phyloP scores from a whole-genome alignment of 768 basidiomycete genomes.

The Boletus patriciae region DNA sequence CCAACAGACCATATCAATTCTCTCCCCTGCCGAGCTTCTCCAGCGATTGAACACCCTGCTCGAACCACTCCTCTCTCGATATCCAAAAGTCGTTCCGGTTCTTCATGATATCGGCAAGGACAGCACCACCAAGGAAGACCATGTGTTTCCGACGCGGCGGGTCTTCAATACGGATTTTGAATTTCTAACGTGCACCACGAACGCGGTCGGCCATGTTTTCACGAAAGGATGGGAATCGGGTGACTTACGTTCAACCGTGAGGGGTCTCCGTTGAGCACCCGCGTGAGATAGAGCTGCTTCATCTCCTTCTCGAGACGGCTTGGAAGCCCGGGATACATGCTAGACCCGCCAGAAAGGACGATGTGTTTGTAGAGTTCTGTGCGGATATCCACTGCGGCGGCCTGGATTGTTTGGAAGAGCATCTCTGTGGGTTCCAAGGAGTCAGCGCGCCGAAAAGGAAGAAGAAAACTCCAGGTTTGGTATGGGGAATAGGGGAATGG shows the following conservation, averaged over 20 bases:
- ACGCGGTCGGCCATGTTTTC: background rate
- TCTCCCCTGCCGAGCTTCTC: slow-evolving; percentile 84
- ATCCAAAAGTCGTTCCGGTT: slow-evolving; percentile 94
- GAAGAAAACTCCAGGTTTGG: background rate
- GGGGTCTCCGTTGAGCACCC: slow-evolving; percentile 83
- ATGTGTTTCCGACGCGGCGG: slow-evolving; percentile 98
- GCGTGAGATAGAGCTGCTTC: slow-evolving; percentile 96
- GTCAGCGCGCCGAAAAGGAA: background rate
- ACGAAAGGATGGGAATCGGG: background rate
- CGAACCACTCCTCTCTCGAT: slow-evolving; percentile 90
- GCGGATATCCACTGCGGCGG: slow-evolving; percentile 86
- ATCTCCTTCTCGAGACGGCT: slow-evolving; percentile 98
- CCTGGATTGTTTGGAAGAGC: slow-evolving; percentile 94
- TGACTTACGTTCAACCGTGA: slow-evolving; percentile 78
- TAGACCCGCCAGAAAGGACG: slow-evolving; percentile 95
- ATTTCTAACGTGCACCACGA: slow-evolving; percentile 65
- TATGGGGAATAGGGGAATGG: background rate
- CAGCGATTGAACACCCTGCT: slow-evolving; percentile 77
- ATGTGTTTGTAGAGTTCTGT: slow-evolving; percentile 96
- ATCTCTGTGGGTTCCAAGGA: slow-evolving; percentile 56
- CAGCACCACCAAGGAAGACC: slow-evolving; percentile 99
- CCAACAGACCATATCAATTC: slow-evolving; percentile 24
- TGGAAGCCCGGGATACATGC: slow-evolving; percentile 98
- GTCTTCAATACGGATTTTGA: slow-evolving; percentile 98
- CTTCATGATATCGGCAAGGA: slow-evolving; percentile 98